These are phyloP conservation scores for Thalassiosira mediterranea DNA, from an alignment of 352 stramenopile genomes.

Conservation along the genomic window DNA sequence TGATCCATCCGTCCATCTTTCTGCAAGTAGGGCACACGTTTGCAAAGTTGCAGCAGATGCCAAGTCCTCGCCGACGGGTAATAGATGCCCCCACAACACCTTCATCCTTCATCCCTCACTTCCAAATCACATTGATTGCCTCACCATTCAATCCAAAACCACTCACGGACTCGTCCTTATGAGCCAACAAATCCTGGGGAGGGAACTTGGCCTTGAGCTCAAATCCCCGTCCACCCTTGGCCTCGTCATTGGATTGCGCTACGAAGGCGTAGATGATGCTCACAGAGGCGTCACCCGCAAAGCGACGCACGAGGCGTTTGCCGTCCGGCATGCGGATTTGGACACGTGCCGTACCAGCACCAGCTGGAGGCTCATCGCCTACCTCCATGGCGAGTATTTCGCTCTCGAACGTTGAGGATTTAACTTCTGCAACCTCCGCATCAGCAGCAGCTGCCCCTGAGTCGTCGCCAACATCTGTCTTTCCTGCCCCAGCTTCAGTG, in stretches of 20 bases:
- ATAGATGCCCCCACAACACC: no score
- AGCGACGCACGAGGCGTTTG: constrained; percentile 73
- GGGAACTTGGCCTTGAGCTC: constrained; percentile 77
- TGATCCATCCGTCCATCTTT: no score
- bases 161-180: constrained; percentile 68
- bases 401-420: constrained; percentile 52
- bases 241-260: constrained; percentile 67
- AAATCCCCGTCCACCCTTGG: constrained; percentile 64
- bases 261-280: constrained; percentile 80
- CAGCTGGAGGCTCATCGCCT: constrained; percentile 58
- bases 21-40: no score
- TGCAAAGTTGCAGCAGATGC: no score
- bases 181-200: constrained; percentile 68
- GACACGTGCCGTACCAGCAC: constrained; percentile 54
- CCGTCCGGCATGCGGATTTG: constrained; percentile 81
- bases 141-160: constrained; percentile 63
- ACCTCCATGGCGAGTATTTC: constrained; percentile 63
- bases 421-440: constrained; percentile 28
- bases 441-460: no score
- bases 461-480: constrained; percentile 18
- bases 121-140: constrained; percentile 78
- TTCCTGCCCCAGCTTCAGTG: constrained; percentile 19
- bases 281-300: constrained; percentile 51
- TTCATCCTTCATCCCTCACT: constrained; percentile 31
- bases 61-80: no score